These are phyloP conservation scores for Amaranthus cruentus DNA, from an alignment of 148 eudicot species.

Conservation along the genomic window DNA sequence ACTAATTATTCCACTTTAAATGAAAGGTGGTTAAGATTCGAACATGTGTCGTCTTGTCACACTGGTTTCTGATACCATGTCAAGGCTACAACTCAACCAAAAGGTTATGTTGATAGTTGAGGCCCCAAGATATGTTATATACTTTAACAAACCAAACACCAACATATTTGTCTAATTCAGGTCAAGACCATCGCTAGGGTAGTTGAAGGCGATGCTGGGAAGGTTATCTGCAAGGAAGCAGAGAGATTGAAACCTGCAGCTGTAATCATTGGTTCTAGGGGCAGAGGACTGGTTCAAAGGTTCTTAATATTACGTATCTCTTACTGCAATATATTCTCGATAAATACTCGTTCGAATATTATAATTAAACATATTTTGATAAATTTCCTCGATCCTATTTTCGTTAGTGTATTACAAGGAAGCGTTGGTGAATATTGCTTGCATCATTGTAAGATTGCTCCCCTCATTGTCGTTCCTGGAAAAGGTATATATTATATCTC, in stretches of 20 bases:
- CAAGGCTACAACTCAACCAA: no score
- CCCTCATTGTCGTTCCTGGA: constrained; percentile 79
- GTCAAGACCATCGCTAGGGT: constrained; percentile 66
- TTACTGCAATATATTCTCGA: background rate
- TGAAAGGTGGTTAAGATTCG: no score
- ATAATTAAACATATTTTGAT: background rate
- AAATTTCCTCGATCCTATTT: constrained; percentile 3
- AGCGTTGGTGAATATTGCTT: constrained; percentile 88
- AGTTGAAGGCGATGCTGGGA: constrained; percentile 89
- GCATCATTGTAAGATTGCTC: constrained; percentile 84
- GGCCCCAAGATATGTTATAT: no score
- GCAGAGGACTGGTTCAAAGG: constrained; percentile 81
- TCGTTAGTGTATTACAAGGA: constrained; percentile 67
- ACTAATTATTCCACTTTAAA: no score
- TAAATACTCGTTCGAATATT: no score
- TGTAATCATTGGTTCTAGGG: constrained; percentile 81
- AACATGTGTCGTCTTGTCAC: no score
- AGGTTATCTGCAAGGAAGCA: constrained; percentile 81
- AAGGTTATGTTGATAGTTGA: no score
- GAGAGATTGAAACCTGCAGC: constrained; percentile 84
- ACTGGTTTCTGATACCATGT: no score
- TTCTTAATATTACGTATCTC: constrained; percentile 11
- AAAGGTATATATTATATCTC: constrained; percentile 43
- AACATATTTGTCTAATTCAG: constrained; percentile 25
- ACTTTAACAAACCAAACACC: no score